These are phyloP conservation scores for Leishmania guyanensis DNA, from an alignment of 208 protist genomes.

Conservation along the genomic window DNA sequence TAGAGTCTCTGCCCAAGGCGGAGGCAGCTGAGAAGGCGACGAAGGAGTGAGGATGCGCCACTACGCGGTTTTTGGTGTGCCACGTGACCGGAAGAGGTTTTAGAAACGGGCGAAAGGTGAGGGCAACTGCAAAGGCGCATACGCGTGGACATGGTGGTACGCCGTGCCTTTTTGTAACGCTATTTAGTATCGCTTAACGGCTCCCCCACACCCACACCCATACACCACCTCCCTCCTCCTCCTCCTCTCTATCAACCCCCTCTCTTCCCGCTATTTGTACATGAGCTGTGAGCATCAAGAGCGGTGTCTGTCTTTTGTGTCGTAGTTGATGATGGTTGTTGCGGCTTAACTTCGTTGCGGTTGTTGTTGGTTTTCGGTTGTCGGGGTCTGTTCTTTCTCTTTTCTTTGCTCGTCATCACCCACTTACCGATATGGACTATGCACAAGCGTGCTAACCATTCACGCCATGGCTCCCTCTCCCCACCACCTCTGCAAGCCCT, in stretches of 20 bases:
- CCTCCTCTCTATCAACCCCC: neutral
- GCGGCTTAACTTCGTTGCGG: neutral
- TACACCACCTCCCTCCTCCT: neutral
- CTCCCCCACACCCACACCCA: neutral
- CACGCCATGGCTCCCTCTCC: too few relatives aligned
- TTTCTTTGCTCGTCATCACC: neutral
- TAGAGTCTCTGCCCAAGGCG: neutral
- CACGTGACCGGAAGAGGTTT: neutral
- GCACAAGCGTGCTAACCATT: neutral
- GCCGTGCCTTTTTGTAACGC: neutral
- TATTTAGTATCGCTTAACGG: neutral
- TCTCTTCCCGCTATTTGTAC: neutral
- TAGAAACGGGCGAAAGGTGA: neutral
- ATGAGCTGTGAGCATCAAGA: neutral
- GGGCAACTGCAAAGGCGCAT: neutral
- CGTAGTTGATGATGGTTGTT: neutral
- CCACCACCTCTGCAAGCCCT: neutral
- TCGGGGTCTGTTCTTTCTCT: neutral
- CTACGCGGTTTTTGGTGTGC: neutral
- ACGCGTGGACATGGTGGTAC: neutral
- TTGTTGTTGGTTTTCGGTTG: neutral
- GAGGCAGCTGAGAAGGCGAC: slow-evolving; percentile 3
- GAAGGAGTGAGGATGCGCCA: neutral
- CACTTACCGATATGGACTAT: neutral
- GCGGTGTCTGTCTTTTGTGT: neutral